Base-by-base conservation (phyloP, 2,329 filamentous ascomycete species). In the Ophiostoma ulmi region DNA sequence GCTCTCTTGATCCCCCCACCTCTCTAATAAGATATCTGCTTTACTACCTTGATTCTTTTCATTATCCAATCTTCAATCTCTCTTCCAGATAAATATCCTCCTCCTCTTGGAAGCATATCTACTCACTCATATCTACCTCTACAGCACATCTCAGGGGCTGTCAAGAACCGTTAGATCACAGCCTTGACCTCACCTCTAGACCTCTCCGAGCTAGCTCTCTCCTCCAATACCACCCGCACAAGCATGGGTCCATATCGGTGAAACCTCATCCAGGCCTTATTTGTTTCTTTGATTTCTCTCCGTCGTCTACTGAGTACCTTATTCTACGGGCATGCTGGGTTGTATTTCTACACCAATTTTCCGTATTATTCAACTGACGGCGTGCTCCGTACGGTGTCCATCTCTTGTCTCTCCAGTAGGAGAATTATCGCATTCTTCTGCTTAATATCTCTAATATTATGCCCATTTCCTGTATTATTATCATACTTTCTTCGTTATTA, bases 121-220 rank as follows among this genome's bases (percentile, higher is more conserved):
- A 48, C 44, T 31, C 31, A 48, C 44, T 31, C 31, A 31, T 31
- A 31, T 31, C 31, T 31, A 31, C 31, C 31, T 31, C 31, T 31
- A 44, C 39, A 44, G 5, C 39, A 44, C 48, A 1, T 22, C 52
- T 58, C n/a, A 13, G n/a, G 52, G 52, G 52, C 52, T 26, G 58
- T 63, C 26, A 20, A 66, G 22, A 66, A 26, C 35, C 52, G 63
- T 66, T 41, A 66, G 63, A 66, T 41, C 35, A 58, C 52, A 66
- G 38, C 63, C 63, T 66, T 35, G 63, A 66, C 63, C 63, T 65
- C 35, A 38, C 52, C 52, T 58, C 52, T 58, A 58, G 52, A 58
- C 52, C 52, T 66, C 38, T 66, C 63, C 38, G 35, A 41, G 35
- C 63, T 41, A 66, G 63, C 63, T 66, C 22, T n/a, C 63, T n/a